Evolutionary conservation across 352 stramenopile genomes (phyloP).

Genomic region (Pilasporangium apinafurcum): DNA sequence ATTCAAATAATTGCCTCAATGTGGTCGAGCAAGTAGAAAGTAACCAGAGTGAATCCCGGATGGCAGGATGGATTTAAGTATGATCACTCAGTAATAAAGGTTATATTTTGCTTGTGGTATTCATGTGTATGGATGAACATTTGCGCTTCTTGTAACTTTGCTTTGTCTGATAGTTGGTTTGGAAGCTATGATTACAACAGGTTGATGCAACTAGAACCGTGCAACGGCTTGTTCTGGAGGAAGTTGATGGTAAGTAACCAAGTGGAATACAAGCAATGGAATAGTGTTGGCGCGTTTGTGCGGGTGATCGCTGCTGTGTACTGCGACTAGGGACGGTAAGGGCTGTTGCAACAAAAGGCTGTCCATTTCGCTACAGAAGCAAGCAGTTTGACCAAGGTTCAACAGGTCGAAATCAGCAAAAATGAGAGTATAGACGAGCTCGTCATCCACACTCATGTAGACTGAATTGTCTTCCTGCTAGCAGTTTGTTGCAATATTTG

Average conservation of each 20-base stretch:
- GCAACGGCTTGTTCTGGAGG: constrained; percentile 66
- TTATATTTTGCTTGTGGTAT: no score
- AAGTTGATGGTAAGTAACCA: constrained; percentile 35
- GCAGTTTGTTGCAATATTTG: not conserved
- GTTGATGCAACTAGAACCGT: constrained; percentile 30
- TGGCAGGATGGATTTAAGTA: no score
- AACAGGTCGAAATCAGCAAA: constrained; percentile 97
- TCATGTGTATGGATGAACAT: no score
- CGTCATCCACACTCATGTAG: constrained; percentile 40
- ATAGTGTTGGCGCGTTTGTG: constrained; percentile 89
- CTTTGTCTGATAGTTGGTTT: no score
- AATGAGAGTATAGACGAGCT: constrained; percentile 95
- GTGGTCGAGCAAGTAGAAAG: no score
- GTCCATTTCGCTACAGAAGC: constrained; percentile 86
- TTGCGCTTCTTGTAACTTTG: no score
- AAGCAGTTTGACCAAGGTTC: constrained; percentile 89
- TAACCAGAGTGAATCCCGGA: no score
- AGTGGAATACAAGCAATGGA: constrained; percentile 88
- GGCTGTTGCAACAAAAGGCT: constrained; percentile 39
- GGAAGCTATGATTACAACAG: no score
- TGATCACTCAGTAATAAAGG: no score
- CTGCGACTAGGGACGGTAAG: no score
- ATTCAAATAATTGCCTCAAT: no score
- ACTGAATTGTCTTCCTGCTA: constrained; percentile 19
- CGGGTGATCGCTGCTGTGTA: constrained; percentile 70